phyloP scores from a whole-genome alignment of 2,329 filamentous ascomycete species.

The Amauroascus niger region DNA sequence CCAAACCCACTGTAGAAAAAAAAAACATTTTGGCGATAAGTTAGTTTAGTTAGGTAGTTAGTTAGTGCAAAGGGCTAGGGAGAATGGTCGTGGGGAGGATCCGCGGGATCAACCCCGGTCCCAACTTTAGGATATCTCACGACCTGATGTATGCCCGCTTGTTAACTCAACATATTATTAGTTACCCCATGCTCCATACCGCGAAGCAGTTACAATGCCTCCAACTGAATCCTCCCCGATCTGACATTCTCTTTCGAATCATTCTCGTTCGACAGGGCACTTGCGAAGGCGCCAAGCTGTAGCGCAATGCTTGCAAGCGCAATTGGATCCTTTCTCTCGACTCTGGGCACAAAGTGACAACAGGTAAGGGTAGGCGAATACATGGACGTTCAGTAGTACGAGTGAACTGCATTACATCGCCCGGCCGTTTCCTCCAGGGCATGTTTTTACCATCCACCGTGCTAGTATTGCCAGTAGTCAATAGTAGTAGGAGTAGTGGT shows the following conservation, averaged over 20 bases:
- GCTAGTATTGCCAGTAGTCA: too few relatives aligned
- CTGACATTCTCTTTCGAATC: not conserved
- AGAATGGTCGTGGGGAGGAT: not conserved
- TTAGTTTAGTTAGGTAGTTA: not conserved
- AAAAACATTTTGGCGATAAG: not conserved
- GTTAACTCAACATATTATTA: not conserved
- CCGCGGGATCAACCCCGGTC: slow-evolving; percentile 10
- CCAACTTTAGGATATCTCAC: not conserved
- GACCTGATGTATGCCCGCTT: not conserved
- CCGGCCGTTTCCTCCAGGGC: too few relatives aligned
- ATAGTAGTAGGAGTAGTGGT: too few relatives aligned
- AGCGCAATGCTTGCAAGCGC: not conserved
- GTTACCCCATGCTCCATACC: not conserved
- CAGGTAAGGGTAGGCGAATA: too few relatives aligned
- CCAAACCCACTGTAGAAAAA: not conserved
- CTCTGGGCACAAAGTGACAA: too few relatives aligned
- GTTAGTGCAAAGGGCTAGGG: not conserved
- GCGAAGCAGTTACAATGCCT: not conserved
- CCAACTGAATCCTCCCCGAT: not conserved
- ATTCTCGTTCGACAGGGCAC: not conserved
- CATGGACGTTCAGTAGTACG: too few relatives aligned
- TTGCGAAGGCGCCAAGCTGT: not conserved
- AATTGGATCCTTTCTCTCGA: not conserved
- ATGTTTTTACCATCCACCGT: too few relatives aligned
- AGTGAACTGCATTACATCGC: too few relatives aligned